Base-by-base conservation (phyloP, 768 basidiomycete genomes). In the Gymnopilus dilepis region DNA sequence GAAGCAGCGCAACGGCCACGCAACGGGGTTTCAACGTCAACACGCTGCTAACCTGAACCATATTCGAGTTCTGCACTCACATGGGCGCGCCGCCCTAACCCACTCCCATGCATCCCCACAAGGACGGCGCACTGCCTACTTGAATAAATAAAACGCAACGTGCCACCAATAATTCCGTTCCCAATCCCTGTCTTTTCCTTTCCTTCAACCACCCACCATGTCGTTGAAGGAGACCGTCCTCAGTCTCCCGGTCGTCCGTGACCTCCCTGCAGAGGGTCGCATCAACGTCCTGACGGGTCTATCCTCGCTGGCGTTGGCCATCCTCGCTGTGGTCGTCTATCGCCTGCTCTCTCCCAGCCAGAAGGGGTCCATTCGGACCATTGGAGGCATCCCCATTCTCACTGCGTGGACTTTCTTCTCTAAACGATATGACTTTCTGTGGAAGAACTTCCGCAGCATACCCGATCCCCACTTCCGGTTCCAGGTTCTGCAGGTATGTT, bases 331-430 rank as follows among this genome's bases (percentile, higher is more conserved):
- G 17, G 26, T 41, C 6, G 52, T 54, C 34, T 54, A 54, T 54
- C 52, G 52, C 8, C 21, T 34, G 0, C 24, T 63, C 42, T 56
- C 59, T 13, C 50, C 55, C 6, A 55, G 43, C 12, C 38, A 56
- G 17, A 60, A 58, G 33, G 56, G 59, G 12, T 47, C 56, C 2
- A 61, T 65, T 51, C 52, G 57, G 28, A 31, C 45, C 12, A 68
- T 74, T 11, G 65, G 71, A 9, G 73, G 74, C 30, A 47, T 72
- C 12, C 69, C 72, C 0, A 60, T 45, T 3, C 2, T 72, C 41
- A 69, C 64, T 26, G 71, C 74, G 12, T 74, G 74, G 72, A 57
- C 68, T 5, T 76, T 76, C 65, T 76, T 76, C 59, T 65, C 70
- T 12, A 69, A 66, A 34, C 65, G 75, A 31, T 72, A 70, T 38